Evolutionary conservation across 805 yeast species (phyloP), one percentile per base, ranked within the genome.

Genomic region (Starmera pachycereana): DNA sequence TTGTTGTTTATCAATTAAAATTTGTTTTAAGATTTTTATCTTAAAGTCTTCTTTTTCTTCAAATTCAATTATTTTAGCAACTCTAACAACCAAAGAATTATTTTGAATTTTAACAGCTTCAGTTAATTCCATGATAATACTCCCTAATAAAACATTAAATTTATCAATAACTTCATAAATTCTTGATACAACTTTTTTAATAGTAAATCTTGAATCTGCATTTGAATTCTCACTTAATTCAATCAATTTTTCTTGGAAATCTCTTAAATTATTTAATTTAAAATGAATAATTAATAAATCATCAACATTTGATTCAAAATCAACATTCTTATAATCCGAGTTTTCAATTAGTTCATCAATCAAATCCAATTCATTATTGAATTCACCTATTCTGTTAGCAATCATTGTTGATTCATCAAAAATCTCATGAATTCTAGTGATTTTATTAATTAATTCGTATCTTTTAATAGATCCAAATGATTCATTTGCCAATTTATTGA

Each of bases 31-130:
- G 2, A 64, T 59, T 8, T 53, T 55, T 18, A 66, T 68, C 38
- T 79, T 77, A 44, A 78, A 58, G 53, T 92, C 98, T 52, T 85
- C 87, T 27, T 72, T 66, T 47, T 82, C 85, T 58, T 92, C 98
- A 46, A 65, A 69, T 46, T 88, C 94, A 34, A 92, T 68, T 13
- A 92, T 74, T 47, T 86, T 83, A 33, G 87, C 78, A 36, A 83
- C 57, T 39, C 89, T 76, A 31, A 79, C 78, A 1, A 85, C 77
- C 46, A 88, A 64, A 29, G 81, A 76, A 29, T 62, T 60, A 54
- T 89, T 86, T 0, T 76, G 82, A 14, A 73, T 77, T 40, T 83
- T 78, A 6, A 83, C 69, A 14, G 82, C 71, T 57, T 88, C 97
- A 9, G 87, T 75, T 31, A 87, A 51, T 38, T 76, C 77, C 36